phyloP scores from a whole-genome alignment of 2,329 filamentous ascomycete species.

The Tolypocladium cylindrosporum region DNA sequence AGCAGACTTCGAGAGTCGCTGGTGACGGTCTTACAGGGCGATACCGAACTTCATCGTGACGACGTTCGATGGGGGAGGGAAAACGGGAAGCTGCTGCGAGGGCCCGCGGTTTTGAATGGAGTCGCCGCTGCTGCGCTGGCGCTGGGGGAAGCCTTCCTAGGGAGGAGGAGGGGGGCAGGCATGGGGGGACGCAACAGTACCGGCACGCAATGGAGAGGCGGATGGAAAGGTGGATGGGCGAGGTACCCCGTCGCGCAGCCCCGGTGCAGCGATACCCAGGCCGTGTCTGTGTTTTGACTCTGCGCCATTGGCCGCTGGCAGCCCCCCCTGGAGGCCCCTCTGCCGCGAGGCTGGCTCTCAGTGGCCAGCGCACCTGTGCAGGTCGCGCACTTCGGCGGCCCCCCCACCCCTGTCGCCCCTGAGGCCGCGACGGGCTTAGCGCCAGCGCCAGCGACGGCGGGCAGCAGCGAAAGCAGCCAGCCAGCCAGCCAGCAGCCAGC shows the following conservation, averaged over 20 bases:
- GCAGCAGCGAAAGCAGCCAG: no score
- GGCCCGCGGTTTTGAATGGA: conserved; percentile 20
- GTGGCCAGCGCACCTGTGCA: background rate
- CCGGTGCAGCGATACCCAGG: background rate
- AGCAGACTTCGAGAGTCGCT: conserved; percentile 49
- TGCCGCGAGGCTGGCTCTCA: background rate
- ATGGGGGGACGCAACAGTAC: background rate
- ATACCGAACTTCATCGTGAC: conserved; percentile 44
- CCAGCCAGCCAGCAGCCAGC: background rate
- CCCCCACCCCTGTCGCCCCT: conserved; percentile 1
- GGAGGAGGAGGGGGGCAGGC: background rate
- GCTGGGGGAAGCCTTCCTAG: background rate
- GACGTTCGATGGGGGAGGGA: conserved; percentile 37
- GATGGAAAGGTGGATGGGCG: background rate
- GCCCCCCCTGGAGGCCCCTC: background rate
- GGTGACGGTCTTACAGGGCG: conserved; percentile 38
- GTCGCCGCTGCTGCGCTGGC: background rate
- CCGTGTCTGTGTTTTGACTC: background rate
- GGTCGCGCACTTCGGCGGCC: background rate
- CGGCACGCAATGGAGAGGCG: background rate
- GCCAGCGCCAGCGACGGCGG: background rate
- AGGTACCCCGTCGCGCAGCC: background rate
- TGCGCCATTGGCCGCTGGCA: background rate
- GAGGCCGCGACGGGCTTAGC: background rate
- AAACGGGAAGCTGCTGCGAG: conserved; percentile 8